Conservation (phyloP, 1,284 basidiomycete species). For the Sporisorium iseilematis-ciliati region DNA sequence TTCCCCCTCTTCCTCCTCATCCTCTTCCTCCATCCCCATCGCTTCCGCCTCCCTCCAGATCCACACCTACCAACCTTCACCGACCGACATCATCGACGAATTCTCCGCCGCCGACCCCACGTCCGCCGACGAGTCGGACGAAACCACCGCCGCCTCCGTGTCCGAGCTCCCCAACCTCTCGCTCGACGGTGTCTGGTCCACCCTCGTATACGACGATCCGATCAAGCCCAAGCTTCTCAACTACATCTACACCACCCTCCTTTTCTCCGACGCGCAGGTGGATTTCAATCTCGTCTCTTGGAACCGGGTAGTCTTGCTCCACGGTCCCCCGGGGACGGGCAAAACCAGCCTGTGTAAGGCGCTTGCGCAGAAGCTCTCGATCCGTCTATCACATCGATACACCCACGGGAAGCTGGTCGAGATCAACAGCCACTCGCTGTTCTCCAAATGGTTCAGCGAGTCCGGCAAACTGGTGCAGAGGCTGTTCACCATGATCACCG, state of each 20-base stretch:
- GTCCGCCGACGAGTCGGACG: slow-evolving; percentile 74
- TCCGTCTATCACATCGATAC: slow-evolving; percentile 88
- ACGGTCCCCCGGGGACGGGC: slow-evolving; percentile 97
- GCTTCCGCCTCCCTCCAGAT: slow-evolving; percentile 71
- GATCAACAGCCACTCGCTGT: slow-evolving; percentile 77
- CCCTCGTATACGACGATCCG: slow-evolving; percentile 87
- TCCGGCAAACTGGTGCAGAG: slow-evolving; percentile 97
- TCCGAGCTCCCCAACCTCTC: slow-evolving; percentile 83
- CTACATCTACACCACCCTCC: slow-evolving; percentile 92
- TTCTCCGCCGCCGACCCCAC: slow-evolving; percentile 75
- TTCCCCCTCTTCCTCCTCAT: slow-evolving; percentile 1
- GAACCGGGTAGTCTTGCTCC: slow-evolving; percentile 92
- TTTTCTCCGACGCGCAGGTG: slow-evolving; percentile 87
- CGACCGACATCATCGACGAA: slow-evolving; percentile 80
- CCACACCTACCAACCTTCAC: slow-evolving; percentile 86
- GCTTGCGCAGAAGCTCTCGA: slow-evolving; percentile 93
- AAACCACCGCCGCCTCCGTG: slow-evolving; percentile 84
- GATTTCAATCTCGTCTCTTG: slow-evolving; percentile 93
- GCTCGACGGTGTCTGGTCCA: slow-evolving; percentile 88
- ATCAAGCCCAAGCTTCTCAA: slow-evolving; percentile 89
- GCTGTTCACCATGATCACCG: slow-evolving; percentile 87
- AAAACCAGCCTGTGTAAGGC: slow-evolving; percentile 96
- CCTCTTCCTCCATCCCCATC: slow-evolving; percentile 39
- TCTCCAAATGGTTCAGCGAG: slow-evolving; percentile 81
- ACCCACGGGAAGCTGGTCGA: slow-evolving; percentile 87